Base-by-base conservation (phyloP, 148 eudicot genomes). In the Chenopodium berlandieri region DNA sequence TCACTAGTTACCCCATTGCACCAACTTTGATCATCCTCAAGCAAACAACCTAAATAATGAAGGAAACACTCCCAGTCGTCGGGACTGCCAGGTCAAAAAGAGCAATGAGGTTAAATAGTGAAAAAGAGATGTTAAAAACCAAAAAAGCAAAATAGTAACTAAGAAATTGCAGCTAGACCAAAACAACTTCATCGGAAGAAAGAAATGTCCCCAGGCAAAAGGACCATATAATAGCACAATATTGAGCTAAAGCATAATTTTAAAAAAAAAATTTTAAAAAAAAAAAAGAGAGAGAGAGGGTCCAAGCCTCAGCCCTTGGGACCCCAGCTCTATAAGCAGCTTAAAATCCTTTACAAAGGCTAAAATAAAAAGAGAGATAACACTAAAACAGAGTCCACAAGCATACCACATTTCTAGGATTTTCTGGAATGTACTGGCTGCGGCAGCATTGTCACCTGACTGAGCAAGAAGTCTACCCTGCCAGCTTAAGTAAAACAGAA, bases 401-500 rank as follows among this genome's bases (percentile, higher is more conserved):
- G 56, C 94, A 85, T 95, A 96, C 99, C 99, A 89, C 73, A 88
- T 81, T 79, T 90, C 89, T 66, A 96, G 82, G 71, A 96, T 91
- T 87, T 88, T 90, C 88, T 91, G 91, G 79, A 92, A 96, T 64
- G 90, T 85, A 76, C 86, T 89, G 48, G 94, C 91, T 52, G 99
- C 99, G 75, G 90, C 90, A 75, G 84, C 90, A 87, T 87, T 88
- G 86, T 96, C 99, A 78, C 97, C 93, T 85, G 92, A 92, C 89
- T 85, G 90, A 83, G 98, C 99, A 87, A 94, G 98, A 89, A 96
- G 99, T 89, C 91, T 91, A 84, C 99, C 99, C 99, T 95, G 98
- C 92, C 91, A 88, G 92, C 97, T 95, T 95, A 90, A 91, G 89
- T 90, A 89, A 91, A 91, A 87, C 87, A 89, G 82, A 76, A 85